Evolutionary conservation across 768 basidiomycete genomes (phyloP).

Genomic region (Hemileccinum impolitum): DNA sequence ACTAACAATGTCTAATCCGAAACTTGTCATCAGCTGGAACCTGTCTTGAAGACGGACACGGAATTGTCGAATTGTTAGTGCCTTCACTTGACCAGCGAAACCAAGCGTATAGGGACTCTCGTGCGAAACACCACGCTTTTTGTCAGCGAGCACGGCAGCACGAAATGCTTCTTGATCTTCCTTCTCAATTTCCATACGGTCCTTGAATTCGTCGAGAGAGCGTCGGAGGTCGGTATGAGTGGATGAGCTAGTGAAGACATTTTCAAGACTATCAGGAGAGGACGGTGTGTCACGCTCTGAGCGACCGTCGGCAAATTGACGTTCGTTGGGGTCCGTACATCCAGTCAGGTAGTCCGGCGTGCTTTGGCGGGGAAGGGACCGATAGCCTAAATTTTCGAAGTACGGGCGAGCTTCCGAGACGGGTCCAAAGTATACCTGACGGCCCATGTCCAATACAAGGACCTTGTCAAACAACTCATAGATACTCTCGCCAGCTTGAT

Average conservation of each 20-base stretch:
- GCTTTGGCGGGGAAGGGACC: constrained; percentile 74
- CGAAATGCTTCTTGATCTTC: constrained; percentile 75
- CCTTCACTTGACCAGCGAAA: constrained; percentile 68
- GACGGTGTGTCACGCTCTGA: constrained; percentile 55
- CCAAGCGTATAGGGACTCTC: constrained; percentile 83
- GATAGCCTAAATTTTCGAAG: constrained; percentile 73
- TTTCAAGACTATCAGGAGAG: constrained; percentile 64
- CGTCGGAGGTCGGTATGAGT: constrained; percentile 42
- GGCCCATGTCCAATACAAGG: constrained; percentile 76
- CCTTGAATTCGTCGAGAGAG: constrained; percentile 54
- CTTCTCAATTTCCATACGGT: constrained; percentile 54
- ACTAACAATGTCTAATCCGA: constrained; percentile 55
- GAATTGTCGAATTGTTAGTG: constrained; percentile 72
- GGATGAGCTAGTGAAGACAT: constrained; percentile 52
- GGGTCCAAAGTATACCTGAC: constrained; percentile 78
- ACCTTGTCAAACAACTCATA: constrained; percentile 86
- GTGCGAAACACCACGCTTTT: constrained; percentile 72
- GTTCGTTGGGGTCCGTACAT: constrained; percentile 83
- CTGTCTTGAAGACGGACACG: constrained; percentile 69
- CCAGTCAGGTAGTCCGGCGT: constrained; percentile 85
- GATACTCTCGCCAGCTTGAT: constrained; percentile 80
- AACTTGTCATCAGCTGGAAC: constrained; percentile 75
- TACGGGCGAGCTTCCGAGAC: constrained; percentile 70
- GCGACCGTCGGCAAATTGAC: constrained; percentile 66
- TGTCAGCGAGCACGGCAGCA: constrained; percentile 69